These are phyloP conservation scores for Clonostachys solani DNA, from an alignment of 2,329 filamentous ascomycete genomes.

Conservation along the genomic window DNA sequence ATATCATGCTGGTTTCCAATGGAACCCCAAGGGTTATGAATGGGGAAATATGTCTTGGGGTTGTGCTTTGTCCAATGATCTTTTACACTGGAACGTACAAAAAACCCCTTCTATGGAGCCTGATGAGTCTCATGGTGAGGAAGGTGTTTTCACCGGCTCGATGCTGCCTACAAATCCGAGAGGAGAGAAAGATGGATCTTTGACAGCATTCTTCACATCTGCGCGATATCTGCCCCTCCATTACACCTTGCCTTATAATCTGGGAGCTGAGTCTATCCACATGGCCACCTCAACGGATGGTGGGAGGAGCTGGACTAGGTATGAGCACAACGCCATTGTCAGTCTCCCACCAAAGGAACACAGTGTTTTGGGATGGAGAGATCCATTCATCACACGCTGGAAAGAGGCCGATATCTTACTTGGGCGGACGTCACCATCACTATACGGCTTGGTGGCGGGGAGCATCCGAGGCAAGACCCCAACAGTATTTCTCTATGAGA, in stretches of 20 bases:
- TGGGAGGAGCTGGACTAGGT: constrained; percentile 24
- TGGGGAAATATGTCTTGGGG: constrained; percentile 42
- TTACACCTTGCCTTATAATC: constrained; percentile 30
- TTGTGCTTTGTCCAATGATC: constrained; percentile 38
- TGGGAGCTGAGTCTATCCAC: constrained; percentile 32
- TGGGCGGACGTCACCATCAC: constrained; percentile 9
- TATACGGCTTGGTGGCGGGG: constrained; percentile 44
- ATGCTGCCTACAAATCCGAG: constrained; percentile 40
- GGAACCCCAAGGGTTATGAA: constrained; percentile 27
- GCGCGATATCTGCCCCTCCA: constrained; percentile 24
- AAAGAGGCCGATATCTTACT: constrained; percentile 14
- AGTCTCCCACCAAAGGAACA: constrained; percentile 17
- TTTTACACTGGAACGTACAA: constrained; percentile 30
- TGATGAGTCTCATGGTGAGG: constrained; percentile 36
- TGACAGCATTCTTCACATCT: constrained; percentile 27
- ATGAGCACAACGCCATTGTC: constrained; percentile 20
- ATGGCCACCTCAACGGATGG: constrained; percentile 30
- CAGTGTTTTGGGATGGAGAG: constrained; percentile 22
- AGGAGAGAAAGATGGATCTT: constrained; percentile 24
- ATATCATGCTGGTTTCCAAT: constrained; percentile 52
- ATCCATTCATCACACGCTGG: constrained; percentile 23
- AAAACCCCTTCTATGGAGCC: constrained; percentile 29
- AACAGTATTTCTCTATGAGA: constrained; percentile 38
- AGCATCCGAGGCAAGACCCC: constrained; percentile 34
- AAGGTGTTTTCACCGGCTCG: constrained; percentile 49